These are phyloP conservation scores for Arthrobotrys musiformis DNA, from an alignment of 2,329 filamentous ascomycete genomes.

Conservation along the genomic window DNA sequence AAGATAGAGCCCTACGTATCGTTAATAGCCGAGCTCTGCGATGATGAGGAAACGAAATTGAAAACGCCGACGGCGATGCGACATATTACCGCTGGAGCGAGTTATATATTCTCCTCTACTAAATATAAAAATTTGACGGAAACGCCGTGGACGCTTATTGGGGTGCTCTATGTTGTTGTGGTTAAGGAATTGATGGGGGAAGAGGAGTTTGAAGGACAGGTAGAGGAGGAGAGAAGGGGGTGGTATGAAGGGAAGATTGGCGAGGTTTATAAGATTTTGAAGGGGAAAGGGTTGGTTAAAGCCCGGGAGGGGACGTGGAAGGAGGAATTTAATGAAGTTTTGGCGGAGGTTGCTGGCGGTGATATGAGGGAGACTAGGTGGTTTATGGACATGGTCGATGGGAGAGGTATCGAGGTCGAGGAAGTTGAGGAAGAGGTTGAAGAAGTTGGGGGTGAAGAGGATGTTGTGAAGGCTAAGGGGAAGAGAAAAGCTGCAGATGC, in stretches of 20 bases:
- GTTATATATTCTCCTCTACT: conserved; percentile 16
- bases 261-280: conserved; percentile 54
- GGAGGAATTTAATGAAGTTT: conserved; percentile 51
- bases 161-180: conserved; percentile 55
- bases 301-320: conserved; percentile 52
- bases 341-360: conserved; percentile 56
- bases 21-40: conserved; percentile 22
- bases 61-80: neutral
- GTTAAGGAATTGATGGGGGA: conserved; percentile 56
- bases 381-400: conserved; percentile 54
- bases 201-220: conserved; percentile 3
- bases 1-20: conserved; percentile 28
- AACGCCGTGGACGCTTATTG: conserved; percentile 18
- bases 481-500: conserved; percentile 27
- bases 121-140: conserved; percentile 42
- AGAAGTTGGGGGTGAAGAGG: conserved; percentile 35
- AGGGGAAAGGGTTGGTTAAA: conserved; percentile 54
- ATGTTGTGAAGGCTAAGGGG: conserved; percentile 1
- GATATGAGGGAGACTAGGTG: conserved; percentile 58
- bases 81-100: conserved; percentile 16
- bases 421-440: conserved; percentile 38
- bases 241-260: conserved; percentile 55
- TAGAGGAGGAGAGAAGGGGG: conserved; percentile 9
- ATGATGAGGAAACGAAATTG: too few relatives aligned
- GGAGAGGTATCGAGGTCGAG: conserved; percentile 39